A percentile compares a stretch with the other conserved stretches of the same genome.
Evolutionary conservation across 2,329 filamentous ascomycete genomes (phyloP).

Genomic region (Colletotrichum shisoi): DNA sequence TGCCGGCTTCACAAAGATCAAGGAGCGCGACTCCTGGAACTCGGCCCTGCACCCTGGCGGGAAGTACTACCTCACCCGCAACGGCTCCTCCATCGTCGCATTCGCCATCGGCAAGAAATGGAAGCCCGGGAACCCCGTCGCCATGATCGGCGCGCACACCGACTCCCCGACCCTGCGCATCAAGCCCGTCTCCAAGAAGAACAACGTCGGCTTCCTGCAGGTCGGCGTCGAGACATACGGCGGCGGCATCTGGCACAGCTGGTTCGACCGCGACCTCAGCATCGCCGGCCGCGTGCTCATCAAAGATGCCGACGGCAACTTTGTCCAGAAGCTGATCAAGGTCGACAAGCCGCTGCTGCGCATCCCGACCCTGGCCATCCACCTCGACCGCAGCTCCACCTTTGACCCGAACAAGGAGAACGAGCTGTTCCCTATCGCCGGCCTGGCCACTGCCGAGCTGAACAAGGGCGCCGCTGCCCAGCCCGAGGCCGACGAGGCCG

Average conservation of each 20-base stretch:
- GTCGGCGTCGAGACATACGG: slow-evolving; percentile 97
- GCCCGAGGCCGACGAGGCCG: slow-evolving; percentile 55
- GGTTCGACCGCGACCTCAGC: slow-evolving; percentile 94
- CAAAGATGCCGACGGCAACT: slow-evolving; percentile 73
- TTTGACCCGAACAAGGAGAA: slow-evolving; percentile 98
- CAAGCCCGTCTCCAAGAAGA: slow-evolving; percentile 93
- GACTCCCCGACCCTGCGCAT: slow-evolving; percentile 91
- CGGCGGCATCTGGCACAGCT: slow-evolving; percentile 96
- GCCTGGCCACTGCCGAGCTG: slow-evolving; percentile 84
- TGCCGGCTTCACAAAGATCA: slow-evolving; percentile 87
- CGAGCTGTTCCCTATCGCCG: slow-evolving; percentile 91
- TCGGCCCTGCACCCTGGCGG: slow-evolving; percentile 81
- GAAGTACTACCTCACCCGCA: slow-evolving; percentile 96
- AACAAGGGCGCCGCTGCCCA: slow-evolving; percentile 67
- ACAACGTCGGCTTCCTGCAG: slow-evolving; percentile 85
- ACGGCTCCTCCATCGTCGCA: slow-evolving; percentile 88
- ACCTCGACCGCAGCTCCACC: slow-evolving; percentile 83
- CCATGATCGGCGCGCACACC: slow-evolving; percentile 95
- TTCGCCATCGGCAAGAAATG: slow-evolving; percentile 92
- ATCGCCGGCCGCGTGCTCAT: slow-evolving; percentile 90
- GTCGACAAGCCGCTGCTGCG: slow-evolving; percentile 88
- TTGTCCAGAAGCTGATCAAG: slow-evolving; percentile 86
- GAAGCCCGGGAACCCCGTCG: slow-evolving; percentile 87
- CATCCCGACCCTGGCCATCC: slow-evolving; percentile 92
- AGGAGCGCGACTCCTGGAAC: slow-evolving; percentile 89